These are phyloP conservation scores for Rhizophora apiculata DNA, from an alignment of 345 rosid genomes.

Conservation along the genomic window DNA sequence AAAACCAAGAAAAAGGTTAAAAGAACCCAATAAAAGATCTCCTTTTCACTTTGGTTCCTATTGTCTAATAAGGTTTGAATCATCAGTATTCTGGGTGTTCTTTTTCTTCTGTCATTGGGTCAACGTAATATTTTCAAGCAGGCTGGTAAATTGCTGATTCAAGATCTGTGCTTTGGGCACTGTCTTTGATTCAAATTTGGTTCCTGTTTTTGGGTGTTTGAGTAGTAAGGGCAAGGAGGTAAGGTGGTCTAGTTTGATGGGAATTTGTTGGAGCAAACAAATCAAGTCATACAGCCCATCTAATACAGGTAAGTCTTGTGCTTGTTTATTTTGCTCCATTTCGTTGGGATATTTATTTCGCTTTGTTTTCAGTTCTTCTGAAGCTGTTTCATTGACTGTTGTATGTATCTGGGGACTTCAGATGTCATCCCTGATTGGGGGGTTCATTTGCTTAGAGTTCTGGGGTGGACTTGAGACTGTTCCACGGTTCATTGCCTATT, in stretches of 20 bases:
- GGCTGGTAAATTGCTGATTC: not conserved
- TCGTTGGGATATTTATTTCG: no score
- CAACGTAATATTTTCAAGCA: not conserved
- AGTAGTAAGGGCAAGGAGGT: not conserved
- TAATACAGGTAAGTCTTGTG: constrained; percentile 45
- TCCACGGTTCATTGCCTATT: not conserved
- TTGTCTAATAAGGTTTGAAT: not conserved
- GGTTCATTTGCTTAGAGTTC: no score
- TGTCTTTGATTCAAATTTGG: constrained; percentile 1
- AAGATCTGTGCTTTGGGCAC: constrained; percentile 20
- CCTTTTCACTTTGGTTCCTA: not conserved
- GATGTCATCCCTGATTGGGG: no score
- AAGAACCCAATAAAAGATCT: not conserved
- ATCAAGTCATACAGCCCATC: constrained; percentile 77
- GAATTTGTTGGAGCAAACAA: constrained; percentile 82
- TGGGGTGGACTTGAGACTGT: no score
- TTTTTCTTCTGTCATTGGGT: not conserved
- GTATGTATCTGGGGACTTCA: not conserved
- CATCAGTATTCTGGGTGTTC: not conserved
- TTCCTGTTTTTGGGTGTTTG: not conserved
- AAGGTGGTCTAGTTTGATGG: constrained; percentile 43
- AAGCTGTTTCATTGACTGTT: not conserved
- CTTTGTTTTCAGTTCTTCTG: no score
- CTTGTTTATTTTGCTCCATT: not conserved
- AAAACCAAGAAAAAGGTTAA: not conserved